These are phyloP conservation scores for Picocystis salinarum DNA, from an alignment of 139 green algal species.

Conservation along the genomic window DNA sequence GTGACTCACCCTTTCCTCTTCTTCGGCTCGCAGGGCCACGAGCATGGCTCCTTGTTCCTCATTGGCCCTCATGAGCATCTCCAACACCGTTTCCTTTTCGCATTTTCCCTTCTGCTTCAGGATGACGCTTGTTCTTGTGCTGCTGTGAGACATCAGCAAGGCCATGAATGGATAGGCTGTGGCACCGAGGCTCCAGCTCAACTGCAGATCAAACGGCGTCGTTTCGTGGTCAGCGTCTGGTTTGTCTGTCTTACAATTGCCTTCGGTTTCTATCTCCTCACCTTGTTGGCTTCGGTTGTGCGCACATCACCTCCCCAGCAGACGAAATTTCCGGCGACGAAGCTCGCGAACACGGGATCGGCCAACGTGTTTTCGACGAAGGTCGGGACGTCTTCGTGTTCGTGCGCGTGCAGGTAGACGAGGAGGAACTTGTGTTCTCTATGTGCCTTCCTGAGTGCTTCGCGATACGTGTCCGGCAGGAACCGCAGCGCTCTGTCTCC, in stretches of 20 bases:
- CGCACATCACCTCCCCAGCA: constrained; percentile 15
- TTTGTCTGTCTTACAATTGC: too few relatives aligned
- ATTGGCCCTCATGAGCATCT: background rate
- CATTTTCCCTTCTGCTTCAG: constrained; percentile 4
- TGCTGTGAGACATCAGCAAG: too few relatives aligned
- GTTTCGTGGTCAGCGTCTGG: too few relatives aligned
- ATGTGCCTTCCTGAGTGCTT: constrained; percentile 9
- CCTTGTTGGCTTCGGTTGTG: constrained; percentile 13
- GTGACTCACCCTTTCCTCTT: constrained; percentile 13
- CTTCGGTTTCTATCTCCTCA: too few relatives aligned
- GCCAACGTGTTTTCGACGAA: background rate
- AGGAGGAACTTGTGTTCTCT: constrained; percentile 16
- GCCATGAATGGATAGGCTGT: constrained; percentile 15
- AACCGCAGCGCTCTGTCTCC: too few relatives aligned
- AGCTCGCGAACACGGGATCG: background rate
- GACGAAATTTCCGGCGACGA: constrained; percentile 10
- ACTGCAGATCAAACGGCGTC: too few relatives aligned
- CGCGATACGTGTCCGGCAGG: constrained; percentile 5
- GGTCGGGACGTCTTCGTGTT: constrained; percentile 5
- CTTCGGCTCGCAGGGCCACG: constrained; percentile 14
- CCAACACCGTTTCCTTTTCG: constrained; percentile 6
- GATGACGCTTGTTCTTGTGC: constrained; percentile 6
- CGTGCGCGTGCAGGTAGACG: constrained; percentile 22
- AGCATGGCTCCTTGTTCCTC: constrained; percentile 19
- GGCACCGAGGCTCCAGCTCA: constrained; percentile 11